Percentiles rank a stretch among this genome's conserved stretches.
Evolutionary conservation across 2,329 filamentous ascomycete species (phyloP).

Genomic region (Xylariomycetidae sp.): DNA sequence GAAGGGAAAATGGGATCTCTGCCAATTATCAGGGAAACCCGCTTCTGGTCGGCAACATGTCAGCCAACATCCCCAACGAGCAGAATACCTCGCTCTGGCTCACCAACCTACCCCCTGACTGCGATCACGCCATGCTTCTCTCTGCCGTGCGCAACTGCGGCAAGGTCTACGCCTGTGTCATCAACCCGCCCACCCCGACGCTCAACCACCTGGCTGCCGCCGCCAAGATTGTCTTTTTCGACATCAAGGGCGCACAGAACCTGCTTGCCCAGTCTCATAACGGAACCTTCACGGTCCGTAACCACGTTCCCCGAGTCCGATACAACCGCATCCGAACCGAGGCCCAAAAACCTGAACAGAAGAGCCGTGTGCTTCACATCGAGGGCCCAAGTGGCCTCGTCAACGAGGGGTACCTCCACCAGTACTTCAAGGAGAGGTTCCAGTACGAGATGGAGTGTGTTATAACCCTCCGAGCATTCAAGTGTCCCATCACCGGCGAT

Average conservation of each 20-base stretch:
- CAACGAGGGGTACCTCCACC: conserved; percentile 33
- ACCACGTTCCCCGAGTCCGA: conserved; percentile 32
- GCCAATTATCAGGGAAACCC: conserved; percentile 34
- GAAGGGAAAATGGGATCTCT: too few relatives aligned
- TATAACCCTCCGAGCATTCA: too few relatives aligned
- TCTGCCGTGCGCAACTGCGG: conserved; percentile 39
- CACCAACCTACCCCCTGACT: conserved; percentile 42
- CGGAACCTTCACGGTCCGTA: conserved; percentile 36
- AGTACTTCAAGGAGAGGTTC: conserved; percentile 39
- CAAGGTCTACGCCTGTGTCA: conserved; percentile 46
- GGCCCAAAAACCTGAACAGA: conserved; percentile 17
- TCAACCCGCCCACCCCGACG: conserved; percentile 41
- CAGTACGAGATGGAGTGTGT: conserved; percentile 44
- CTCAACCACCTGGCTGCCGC: conserved; percentile 26
- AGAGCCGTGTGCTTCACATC: conserved; percentile 48
- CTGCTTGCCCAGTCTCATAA: conserved; percentile 41
- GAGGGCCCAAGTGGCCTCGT: conserved; percentile 40
- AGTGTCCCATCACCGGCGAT: conserved; percentile 2
- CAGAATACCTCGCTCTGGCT: conserved; percentile 50
- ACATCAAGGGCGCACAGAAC: conserved; percentile 41
- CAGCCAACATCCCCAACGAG: conserved; percentile 32
- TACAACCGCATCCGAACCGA: conserved; percentile 46
- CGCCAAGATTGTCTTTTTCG: conserved; percentile 39
- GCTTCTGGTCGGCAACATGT: conserved; percentile 30
- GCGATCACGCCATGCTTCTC: conserved; percentile 41